Evolutionary conservation across 257 asterid genomes (phyloP), one percentile per base, ranked within the genome.

Genomic region (Osmanthus fragrans): DNA sequence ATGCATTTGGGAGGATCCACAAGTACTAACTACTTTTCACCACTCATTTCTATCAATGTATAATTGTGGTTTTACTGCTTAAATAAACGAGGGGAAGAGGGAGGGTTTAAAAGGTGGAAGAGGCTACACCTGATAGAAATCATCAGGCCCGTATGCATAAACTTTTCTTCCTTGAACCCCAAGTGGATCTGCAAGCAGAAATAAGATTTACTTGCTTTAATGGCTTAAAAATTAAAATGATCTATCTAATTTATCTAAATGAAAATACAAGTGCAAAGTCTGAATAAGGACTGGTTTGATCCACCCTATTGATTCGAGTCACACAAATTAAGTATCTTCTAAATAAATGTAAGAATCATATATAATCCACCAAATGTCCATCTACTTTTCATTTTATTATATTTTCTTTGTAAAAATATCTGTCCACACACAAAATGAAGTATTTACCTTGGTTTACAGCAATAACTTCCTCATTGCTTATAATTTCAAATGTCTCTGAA

Each of bases 141-240:
- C 85, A 69, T 85, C 86, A 6, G 95, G 80, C 71, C 97, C 99
- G 23, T 85, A 89, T 7, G 82, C 60, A 72, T 82, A 79, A 75
- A 92, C 92, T 88, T 91, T 90, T 82, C 97, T 90, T 80, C 99
- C 99, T 85, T 94, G 99, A 90, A 94, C 91, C 32, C 99, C 99
- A 23, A 94, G 92, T 30, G 94, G 76, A 84, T 94, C 99, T 94
- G 92, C 87, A 85, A 78, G 73, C 18, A 63, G 71, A 80, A 63
- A 63, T 21, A 56, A 77, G 68, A 45, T 71, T 64, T 73, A 70
- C 77, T 63, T 56, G 71, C 64, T 33, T 11, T 42, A 42, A 39
- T 9, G 45, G 45, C 45, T 39, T 39, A 39, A 39, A 39, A 39
- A 39, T 12, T 42, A 42, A 11, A 42, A 42, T 42, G 49, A 42